A percentile compares a stretch with the other conserved stretches of the same genome.
Conservation (phyloP, 2,329 filamentous ascomycete species). For the Nigrograna mackinnonii region DNA sequence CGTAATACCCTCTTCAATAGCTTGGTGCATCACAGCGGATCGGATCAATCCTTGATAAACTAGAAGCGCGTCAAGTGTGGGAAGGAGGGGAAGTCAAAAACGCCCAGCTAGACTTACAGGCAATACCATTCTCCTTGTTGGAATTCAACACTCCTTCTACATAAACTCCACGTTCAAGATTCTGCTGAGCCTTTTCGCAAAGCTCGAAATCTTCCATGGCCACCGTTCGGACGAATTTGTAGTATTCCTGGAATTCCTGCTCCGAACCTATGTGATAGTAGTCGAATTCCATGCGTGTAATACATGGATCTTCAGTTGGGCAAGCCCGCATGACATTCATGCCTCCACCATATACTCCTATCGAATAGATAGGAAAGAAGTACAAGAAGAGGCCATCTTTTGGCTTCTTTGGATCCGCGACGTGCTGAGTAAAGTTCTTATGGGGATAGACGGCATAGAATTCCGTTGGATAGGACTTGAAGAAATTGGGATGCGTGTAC, state of each 20-base stretch:
- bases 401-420: slow-evolving; percentile 57
- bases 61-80: too few species aligned
- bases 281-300: slow-evolving; percentile 62
- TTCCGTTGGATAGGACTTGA: slow-evolving; percentile 57
- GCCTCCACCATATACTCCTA: slow-evolving; percentile 62
- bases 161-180: slow-evolving; percentile 58
- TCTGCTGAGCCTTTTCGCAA: slow-evolving; percentile 60
- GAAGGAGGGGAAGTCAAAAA: too few species aligned
- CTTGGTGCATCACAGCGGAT: too few species aligned
- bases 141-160: slow-evolving; percentile 60
- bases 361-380: slow-evolving; percentile 60
- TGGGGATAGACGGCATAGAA: slow-evolving; percentile 60
- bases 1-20: too few species aligned
- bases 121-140: slow-evolving; percentile 59
- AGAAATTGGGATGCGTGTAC: slow-evolving; percentile 62
- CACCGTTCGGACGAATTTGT: slow-evolving; percentile 59
- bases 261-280: slow-evolving; percentile 57
- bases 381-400: slow-evolving; percentile 61
- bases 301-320: slow-evolving; percentile 53
- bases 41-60: too few species aligned
- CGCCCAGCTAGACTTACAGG: slow-evolving; percentile 50
- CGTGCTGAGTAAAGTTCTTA: slow-evolving; percentile 59
- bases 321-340: slow-evolving; percentile 62
- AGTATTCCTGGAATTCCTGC: slow-evolving; percentile 60
- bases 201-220: slow-evolving; percentile 61